Percentiles rank a stretch among this genome's conserved stretches.
Conservation (phyloP, 2,329 filamentous ascomycete species). For the Thermomyces lanuginosus region DNA sequence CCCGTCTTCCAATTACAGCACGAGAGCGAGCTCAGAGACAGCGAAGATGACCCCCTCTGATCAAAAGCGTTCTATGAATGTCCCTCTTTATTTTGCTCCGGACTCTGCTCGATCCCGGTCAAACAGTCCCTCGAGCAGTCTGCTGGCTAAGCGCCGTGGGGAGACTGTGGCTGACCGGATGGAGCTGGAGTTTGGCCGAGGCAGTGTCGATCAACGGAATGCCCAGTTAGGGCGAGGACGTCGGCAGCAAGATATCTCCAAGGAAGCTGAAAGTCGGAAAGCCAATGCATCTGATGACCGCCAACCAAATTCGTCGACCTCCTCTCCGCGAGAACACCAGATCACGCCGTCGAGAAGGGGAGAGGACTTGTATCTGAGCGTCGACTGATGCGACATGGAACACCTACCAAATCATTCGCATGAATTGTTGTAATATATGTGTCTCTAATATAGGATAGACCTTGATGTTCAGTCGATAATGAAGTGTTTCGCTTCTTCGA, state of each 20-base stretch:
- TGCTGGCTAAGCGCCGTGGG: conserved; percentile 11
- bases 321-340: conserved; percentile 4
- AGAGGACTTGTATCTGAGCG: conserved; percentile 6
- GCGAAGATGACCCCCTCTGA: neutral
- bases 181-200: conserved; percentile 7
- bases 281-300: too few species aligned
- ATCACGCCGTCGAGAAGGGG: conserved; percentile 7
- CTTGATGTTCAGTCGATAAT: too few species aligned
- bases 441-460: too few species aligned
- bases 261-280: too few species aligned
- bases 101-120: conserved; percentile 5
- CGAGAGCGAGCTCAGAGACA: too few species aligned
- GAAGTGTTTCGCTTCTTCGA: too few species aligned
- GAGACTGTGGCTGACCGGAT: conserved; percentile 9
- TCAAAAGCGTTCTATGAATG: neutral
- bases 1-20: too few species aligned
- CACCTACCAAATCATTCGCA: too few species aligned
- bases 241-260: conserved; percentile 1
- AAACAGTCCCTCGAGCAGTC: conserved; percentile 6
- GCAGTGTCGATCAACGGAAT: conserved; percentile 3
- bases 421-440: too few species aligned
- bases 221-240: neutral
- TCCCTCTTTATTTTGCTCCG: neutral
- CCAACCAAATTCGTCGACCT: neutral
- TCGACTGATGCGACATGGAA: conserved; percentile 6